phyloP scores from a whole-genome alignment of 495 filamentous ascomycete genomes.

The Sordaria brevicollis region DNA sequence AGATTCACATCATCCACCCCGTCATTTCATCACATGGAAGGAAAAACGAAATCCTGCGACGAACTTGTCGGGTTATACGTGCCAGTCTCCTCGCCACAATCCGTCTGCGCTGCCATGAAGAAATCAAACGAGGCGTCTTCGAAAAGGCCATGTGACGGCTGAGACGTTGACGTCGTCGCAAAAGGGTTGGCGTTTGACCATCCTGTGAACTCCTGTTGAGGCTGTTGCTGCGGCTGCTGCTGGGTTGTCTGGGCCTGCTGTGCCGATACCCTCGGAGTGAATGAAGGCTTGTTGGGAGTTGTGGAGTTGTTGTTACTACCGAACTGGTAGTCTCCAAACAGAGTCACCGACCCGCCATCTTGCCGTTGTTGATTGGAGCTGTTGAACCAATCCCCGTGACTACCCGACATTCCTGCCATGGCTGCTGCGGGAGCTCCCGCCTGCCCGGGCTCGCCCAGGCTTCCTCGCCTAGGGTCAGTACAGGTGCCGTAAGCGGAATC shows the following conservation, averaged over 20 bases:
- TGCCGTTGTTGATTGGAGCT: neutral
- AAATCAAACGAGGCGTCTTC: neutral
- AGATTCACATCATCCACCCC: neutral
- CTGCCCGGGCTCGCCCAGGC: slow-evolving; percentile 8
- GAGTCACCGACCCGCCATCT: neutral
- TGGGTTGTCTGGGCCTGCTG: neutral
- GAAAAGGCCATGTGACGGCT: neutral
- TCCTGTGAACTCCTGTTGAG: neutral
- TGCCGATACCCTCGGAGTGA: neutral
- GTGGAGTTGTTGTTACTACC: neutral
- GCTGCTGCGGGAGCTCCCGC: neutral
- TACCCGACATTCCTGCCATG: neutral
- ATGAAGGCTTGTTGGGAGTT: neutral
- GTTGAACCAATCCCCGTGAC: neutral
- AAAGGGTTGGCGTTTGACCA: neutral
- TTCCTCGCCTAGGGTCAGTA: slow-evolving; percentile 14
- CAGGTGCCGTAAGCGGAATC: slow-evolving; percentile 16
- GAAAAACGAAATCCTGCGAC: neutral
- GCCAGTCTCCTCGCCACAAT: neutral
- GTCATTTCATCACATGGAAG: neutral
- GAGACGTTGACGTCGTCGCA: neutral
- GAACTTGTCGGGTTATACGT: neutral
- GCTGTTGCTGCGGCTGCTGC: neutral
- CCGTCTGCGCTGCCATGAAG: neutral
- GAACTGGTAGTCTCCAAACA: neutral